Conservation (phyloP, 768 basidiomycete species). For the Collybiopsis confluens region DNA sequence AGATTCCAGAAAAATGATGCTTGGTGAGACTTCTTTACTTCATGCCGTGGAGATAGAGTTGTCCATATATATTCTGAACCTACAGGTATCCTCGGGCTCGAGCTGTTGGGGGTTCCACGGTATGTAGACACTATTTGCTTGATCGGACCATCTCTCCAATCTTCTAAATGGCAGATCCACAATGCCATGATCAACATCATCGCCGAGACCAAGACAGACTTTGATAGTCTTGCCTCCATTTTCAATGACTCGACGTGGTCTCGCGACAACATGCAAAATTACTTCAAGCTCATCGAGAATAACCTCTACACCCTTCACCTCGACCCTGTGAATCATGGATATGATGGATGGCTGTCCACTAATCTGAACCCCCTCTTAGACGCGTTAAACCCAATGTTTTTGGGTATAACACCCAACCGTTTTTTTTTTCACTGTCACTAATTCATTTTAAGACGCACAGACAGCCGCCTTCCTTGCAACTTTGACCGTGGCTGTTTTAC, state of each 20-base stretch:
- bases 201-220: slow-evolving; percentile 19
- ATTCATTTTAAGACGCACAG: slow-evolving; percentile 19
- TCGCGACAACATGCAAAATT: slow-evolving; percentile 24
- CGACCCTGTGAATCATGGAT: slow-evolving; percentile 23
- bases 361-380: slow-evolving; percentile 20
- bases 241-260: slow-evolving; percentile 26
- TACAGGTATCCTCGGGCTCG: slow-evolving; percentile 26
- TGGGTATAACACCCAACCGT: slow-evolving; percentile 13
- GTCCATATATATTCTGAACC: not conserved
- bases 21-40: slow-evolving; percentile 16
- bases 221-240: slow-evolving; percentile 19
- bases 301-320: slow-evolving; percentile 16
- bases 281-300: slow-evolving; percentile 23
- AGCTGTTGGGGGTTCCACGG: slow-evolving; percentile 26
- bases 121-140: slow-evolving; percentile 7
- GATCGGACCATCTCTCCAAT: not conserved
- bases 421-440: not conserved
- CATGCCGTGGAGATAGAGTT: no score
- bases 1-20: slow-evolving; percentile 17
- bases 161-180: slow-evolving; percentile 16
- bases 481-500: slow-evolving; percentile 12
- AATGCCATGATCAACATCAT: slow-evolving; percentile 28
- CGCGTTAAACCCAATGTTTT: slow-evolving; percentile 16
- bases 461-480: slow-evolving; percentile 16
- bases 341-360: slow-evolving; percentile 25